Base-by-base conservation (phyloP, 2,329 filamentous ascomycete species). In the Colletotrichum sp. region DNA sequence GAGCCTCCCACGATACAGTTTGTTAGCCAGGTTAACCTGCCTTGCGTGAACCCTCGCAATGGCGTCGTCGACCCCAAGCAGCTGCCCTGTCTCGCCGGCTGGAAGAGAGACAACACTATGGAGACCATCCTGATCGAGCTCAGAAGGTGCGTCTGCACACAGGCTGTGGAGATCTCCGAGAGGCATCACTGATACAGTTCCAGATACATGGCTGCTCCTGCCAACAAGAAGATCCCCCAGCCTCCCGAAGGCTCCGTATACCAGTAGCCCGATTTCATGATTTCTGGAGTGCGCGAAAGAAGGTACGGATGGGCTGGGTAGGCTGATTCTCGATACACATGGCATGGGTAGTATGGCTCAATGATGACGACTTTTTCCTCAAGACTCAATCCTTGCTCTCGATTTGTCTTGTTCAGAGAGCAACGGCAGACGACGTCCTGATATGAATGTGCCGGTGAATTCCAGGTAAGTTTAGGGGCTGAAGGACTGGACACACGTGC, bases 181-280 rank as follows among this genome's bases (percentile, higher is more conserved):
- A 22, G 70, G 60, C 22, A 13, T 16, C 30, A 68, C 78, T 79
- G 52, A 78, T 77, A 9, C n/a, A 71, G 9, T 34, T 22, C 15
- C 79, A 97, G 96, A 86, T 98, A 95, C 84, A 98, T 99, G 97
- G 96, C 96, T 34, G 91, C 96, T 75, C 93, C 94, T 30, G 90
- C 93, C 79, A 94, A 98, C 88, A 98, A 98, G 91, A 98, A 98
- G 87, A 92, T 98, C 34, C 94, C 95, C 15, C 97, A 99, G 85
- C 97, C 97, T 55, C 91, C 95, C 6, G 97, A 99, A 87, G 96
- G 96, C 74, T 92, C 94, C 66, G 88, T 83, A 25, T 87, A 87
- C 79, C 60, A 64, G 65, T 71, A 78, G 34, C 56, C 62, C 30
- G 34, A 56, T 55, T 68, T 43, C 48, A 76, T 76, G 66, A 76